Base-by-base conservation (phyloP, 441 rosid genomes). In the Adansonia grandidieri region DNA sequence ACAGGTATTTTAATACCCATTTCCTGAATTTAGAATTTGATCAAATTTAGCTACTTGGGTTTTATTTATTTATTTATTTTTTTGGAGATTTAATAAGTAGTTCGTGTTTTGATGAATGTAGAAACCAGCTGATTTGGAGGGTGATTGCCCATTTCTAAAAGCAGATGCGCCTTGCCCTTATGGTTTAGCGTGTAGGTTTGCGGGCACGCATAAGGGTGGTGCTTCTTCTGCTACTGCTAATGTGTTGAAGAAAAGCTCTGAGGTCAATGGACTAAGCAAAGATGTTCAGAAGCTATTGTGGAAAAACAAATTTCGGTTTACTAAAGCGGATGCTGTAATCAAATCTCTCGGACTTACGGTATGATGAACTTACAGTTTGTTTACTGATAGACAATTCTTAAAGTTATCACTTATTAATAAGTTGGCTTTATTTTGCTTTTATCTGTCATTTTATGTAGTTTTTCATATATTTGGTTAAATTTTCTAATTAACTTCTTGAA, bases 71-170 rank as follows among this genome's bases (percentile, higher is more conserved):
- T 28, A 28, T 28, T 28, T 28, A 24, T 24, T 28, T 28, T 28
- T 28, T 28, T 28, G 32, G 32, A 28, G 32, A 28, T 28, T 28
- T n/a, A 8, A 58, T 1, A 19, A 58, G 14, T 20, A 8, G 14
- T 42, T 17, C 17, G 3, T 19, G 17, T 9, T 57, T 64, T 79
- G 63, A 64, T 77, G 8, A 79, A 24, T 87, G 89, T 85, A 93
- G 99, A 96, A 91, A 87, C 94, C 92, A 6, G 92, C 82, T 67
- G 98, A 96, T 85, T 81, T 96, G 74, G 98, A 92, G 67, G 99
- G 98, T 56, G 89, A 89, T 48, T 96, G 99, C 73, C 98, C 98
- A 0, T 96, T 96, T 79, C 14, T 81, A 81, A 82, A 80, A 19
- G 81, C 84, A 42, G 88, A 82, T 51, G 89, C 82, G 67, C 84